Evolutionary conservation across 768 basidiomycete genomes (phyloP), one percentile per base, ranked within the genome.

Genomic region (Trametes cinnabarina): DNA sequence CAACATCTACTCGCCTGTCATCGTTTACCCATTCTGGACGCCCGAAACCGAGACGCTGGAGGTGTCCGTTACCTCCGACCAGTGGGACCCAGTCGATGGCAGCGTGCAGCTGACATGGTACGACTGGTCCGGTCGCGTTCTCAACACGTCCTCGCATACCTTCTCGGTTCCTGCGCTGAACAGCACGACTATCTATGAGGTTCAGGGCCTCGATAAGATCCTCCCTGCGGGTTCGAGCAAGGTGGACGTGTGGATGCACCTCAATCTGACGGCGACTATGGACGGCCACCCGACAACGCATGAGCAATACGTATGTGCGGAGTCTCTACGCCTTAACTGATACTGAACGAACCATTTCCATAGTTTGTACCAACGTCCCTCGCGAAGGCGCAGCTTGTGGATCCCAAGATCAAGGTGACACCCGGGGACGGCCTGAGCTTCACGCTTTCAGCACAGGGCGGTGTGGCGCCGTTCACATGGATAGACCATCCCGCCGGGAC

Each of bases 391-490:
- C 62, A 70, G n/a, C 73, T 84, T 7, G 68, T 80, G 14, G 81
- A 84, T 55, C 83, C 83, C 0, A 17, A 73, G 58, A 80, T 84
- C 44, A 58, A 66, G 0, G 55, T 83, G 7, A 72, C 65, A 0
- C 51, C 66, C 9, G 58, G 63, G 0, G 47, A 65, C 5, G 66
- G 78, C 58, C 63, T 79, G 49, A 78, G 75, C 0, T 84, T 85
- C 65, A 79, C 76, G 1, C 66, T 85, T 4, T 82, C 81, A 3
- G 83, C 82, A 1, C 67, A 69, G 42, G 78, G 79, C 14, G 83
- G 82, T 1, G 83, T 84, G 4, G 82, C 78, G 0, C 71, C 77
- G 0, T 84, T 81, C 79, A 79, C 82, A 5, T 84, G 83, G 82
- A 70, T 85, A 1, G 83, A 84, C 52, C 82, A 84, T 66, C 82